Percentiles rank a stretch among this genome's conserved stretches.
These are phyloP conservation scores for Davidsoniella virescens DNA, from an alignment of 2,329 filamentous ascomycete species.

Conservation along the genomic window DNA sequence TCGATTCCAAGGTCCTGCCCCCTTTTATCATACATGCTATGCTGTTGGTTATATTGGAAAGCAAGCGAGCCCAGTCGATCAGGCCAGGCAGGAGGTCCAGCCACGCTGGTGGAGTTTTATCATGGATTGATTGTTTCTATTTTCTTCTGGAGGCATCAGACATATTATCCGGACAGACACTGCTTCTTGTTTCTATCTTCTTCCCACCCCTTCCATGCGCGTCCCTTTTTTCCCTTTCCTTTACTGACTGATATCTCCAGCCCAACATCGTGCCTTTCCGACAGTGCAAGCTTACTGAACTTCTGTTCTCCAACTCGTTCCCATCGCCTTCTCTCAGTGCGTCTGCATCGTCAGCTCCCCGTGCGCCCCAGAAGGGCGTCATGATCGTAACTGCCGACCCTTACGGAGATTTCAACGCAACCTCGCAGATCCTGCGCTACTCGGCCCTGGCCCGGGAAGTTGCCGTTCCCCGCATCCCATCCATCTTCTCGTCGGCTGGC, in stretches of 20 bases:
- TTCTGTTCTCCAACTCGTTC: constrained; percentile 79
- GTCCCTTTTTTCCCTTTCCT: neutral
- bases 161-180: too few relatives aligned
- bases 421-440: constrained; percentile 88
- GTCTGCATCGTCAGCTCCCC: constrained; percentile 25
- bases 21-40: too few relatives aligned
- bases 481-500: constrained; percentile 35
- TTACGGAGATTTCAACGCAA: constrained; percentile 87
- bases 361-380: constrained; percentile 68
- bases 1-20: too few relatives aligned
- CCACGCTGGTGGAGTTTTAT: neutral
- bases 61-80: neutral
- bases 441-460: constrained; percentile 85
- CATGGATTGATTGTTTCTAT: neutral
- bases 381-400: constrained; percentile 97
- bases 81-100: neutral
- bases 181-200: too few relatives aligned
- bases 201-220: neutral
- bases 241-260: constrained; percentile 22
- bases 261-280: constrained; percentile 61
- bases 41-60: too few relatives aligned
- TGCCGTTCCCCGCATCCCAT: constrained; percentile 76
- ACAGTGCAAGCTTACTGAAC: constrained; percentile 72
- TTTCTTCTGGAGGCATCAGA: neutral
- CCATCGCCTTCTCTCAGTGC: constrained; percentile 40